Evolutionary conservation across 768 basidiomycete species (phyloP), one percentile per base, ranked within the genome.

Genomic region (Daedaleopsis sinensis): DNA sequence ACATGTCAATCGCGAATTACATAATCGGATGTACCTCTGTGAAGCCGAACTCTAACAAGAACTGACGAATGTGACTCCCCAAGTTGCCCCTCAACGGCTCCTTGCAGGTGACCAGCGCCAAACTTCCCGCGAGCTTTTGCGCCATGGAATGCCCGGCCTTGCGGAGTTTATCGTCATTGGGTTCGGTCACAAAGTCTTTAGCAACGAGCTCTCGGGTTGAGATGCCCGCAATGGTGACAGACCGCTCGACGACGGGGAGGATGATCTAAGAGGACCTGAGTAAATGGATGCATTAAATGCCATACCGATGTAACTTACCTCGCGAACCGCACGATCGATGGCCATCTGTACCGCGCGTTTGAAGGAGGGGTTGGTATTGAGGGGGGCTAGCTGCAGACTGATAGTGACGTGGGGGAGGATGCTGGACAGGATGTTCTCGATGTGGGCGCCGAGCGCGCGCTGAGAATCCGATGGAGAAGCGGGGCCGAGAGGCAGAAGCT

Each of bases 21-120:
- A 60, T 39, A 36, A 24, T 51, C 39, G 55, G 10, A 61, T 76
- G 52, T 62, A 91, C 92, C 72, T 98, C 96, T 55, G 79, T 88
- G 72, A 97, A 97, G 46, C 96, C 96, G 68, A 93, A 90, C 48
- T 96, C 94, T 27, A 80, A 79, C 56, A 99, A 75, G 65, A 89
- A 84, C 48, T 88, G 85, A n/a, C 95, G 89, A 36, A 98, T 80
- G 70, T 96, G 94, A 55, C 84, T 89, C 18, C 90, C 88, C 68
- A 98, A 87, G 73, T 97, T 96, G 72, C 90, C 91, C 70, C 94
- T 89, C 59, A 99, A 76, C 1, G 96, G 96, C 69, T 99, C 97
- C 73, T 98, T 98, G 82, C 96, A 98, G 18, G 97, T 98, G 16
- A 99, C 97, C 56, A 98, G 78, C 24, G 97, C 97, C 51, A 99